These are phyloP conservation scores for Rosa rugosa DNA, from an alignment of 306 rosid species.

Conservation along the genomic window DNA sequence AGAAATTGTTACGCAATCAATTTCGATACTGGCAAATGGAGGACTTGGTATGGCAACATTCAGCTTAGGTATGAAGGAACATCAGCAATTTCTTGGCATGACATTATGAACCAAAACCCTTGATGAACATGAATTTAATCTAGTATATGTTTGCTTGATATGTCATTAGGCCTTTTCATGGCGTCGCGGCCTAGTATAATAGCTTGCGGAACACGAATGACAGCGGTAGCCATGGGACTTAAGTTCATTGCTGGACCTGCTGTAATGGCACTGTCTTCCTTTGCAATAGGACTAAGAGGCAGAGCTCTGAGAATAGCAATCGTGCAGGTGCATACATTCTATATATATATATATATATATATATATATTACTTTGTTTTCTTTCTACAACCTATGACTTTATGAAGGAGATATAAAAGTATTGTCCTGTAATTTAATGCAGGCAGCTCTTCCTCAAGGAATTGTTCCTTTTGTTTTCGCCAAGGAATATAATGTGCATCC, in stretches of 20 bases:
- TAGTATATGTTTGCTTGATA: constrained; percentile 7
- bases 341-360: neutral
- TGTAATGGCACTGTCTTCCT: constrained; percentile 71
- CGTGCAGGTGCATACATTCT: constrained; percentile 54
- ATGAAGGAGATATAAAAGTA: neutral
- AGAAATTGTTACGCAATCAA: constrained; percentile 58
- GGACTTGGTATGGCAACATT: constrained; percentile 98
- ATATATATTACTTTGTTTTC: neutral
- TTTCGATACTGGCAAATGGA: constrained; percentile 63
- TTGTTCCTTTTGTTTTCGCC: constrained; percentile 94
- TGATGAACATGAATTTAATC: neutral
- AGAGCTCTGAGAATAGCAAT: constrained; percentile 65
- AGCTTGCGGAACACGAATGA: constrained; percentile 66
- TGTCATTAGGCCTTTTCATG: constrained; percentile 60
- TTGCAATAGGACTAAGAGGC: constrained; percentile 59
- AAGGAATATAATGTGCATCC: constrained; percentile 85
- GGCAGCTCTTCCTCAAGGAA: constrained; percentile 98
- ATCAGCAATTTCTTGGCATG: neutral
- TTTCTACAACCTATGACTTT: neutral
- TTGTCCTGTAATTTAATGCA: constrained; percentile 29
- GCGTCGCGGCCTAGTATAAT: constrained; percentile 68
- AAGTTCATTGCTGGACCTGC: constrained; percentile 84
- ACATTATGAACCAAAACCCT: neutral
- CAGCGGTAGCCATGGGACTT: constrained; percentile 64
- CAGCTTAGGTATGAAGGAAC: constrained; percentile 77